phyloP scores from a whole-genome alignment of 148 eudicot species.

The Drosera capensis region DNA sequence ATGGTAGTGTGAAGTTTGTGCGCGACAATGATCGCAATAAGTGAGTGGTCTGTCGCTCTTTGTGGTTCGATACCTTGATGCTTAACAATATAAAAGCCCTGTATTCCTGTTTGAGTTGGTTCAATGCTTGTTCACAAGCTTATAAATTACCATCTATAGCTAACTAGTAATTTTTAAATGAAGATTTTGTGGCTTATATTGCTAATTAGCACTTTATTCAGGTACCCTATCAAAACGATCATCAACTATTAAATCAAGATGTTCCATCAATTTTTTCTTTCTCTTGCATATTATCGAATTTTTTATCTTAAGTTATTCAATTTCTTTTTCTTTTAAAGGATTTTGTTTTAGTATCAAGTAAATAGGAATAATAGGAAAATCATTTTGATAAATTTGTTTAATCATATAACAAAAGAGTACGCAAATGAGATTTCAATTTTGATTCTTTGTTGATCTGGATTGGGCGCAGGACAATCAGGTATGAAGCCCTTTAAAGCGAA shows the following conservation, averaged over 20 bases:
- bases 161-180: background rate
- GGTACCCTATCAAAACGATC: too few species aligned
- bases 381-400: background rate
- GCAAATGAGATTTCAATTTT: background rate
- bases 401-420: background rate
- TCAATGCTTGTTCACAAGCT: background rate
- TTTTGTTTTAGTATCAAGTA: too few species aligned
- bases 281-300: too few species aligned
- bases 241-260: too few species aligned
- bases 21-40: slow-evolving; percentile 64
- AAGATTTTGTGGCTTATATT: too few species aligned
- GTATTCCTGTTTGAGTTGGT: background rate
- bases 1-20: slow-evolving; percentile 95
- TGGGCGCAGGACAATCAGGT: slow-evolving; percentile 65
- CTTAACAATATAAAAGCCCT: background rate
- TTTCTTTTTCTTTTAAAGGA: too few species aligned
- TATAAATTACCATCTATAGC: background rate
- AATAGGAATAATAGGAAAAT: too few species aligned
- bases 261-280: too few species aligned
- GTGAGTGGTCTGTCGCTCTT: slow-evolving; percentile 40
- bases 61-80: too few species aligned
- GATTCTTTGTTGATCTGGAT: background rate
- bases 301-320: too few species aligned
- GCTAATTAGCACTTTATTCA: too few species aligned
- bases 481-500: slow-evolving; percentile 91